phyloP scores from a whole-genome alignment of 352 stramenopile genomes.

The Thraustochytrium striatum region DNA sequence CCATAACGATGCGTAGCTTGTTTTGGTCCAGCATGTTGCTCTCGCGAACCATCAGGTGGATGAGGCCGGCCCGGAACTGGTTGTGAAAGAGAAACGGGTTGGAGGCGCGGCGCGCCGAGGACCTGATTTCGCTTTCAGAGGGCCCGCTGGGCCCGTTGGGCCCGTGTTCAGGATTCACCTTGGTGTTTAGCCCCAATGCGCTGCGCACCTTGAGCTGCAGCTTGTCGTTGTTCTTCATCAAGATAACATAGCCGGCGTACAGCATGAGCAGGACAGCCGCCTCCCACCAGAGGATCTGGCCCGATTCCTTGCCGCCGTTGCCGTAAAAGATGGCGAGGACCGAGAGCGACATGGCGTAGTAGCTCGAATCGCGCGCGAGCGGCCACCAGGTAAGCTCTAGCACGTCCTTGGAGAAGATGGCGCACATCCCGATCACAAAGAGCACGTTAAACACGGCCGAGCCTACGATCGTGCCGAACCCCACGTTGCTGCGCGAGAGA shows the following conservation, averaged over 20 bases:
- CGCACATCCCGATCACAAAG: constrained; percentile 72
- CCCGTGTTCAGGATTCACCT: background rate
- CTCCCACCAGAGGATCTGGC: constrained; percentile 60
- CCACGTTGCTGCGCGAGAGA: constrained; percentile 65
- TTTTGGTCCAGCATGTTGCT: constrained; percentile 55
- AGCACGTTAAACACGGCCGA: constrained; percentile 77
- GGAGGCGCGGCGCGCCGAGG: background rate
- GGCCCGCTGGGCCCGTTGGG: background rate
- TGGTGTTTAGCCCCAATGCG: background rate
- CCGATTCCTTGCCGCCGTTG: background rate
- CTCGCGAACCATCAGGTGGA: constrained; percentile 59
- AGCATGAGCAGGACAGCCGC: constrained; percentile 62
- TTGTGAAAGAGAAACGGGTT: background rate
- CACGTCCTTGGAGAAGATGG: constrained; percentile 55
- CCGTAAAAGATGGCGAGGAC: constrained; percentile 53
- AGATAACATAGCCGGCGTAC: constrained; percentile 65
- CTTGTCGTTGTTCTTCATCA: constrained; percentile 65
- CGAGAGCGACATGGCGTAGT: constrained; percentile 62
- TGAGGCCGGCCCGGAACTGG: constrained; percentile 63
- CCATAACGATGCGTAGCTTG: constrained; percentile 61
- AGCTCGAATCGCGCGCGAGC: constrained; percentile 65
- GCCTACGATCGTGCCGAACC: constrained; percentile 77
- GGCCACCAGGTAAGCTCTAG: constrained; percentile 69
- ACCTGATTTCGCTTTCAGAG: background rate
- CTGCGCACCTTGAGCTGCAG: constrained; percentile 33